Evolutionary conservation across 2,329 filamentous ascomycete species (phyloP), one percentile per base, ranked within the genome.

Genomic region (Talaromyces verruculosus): DNA sequence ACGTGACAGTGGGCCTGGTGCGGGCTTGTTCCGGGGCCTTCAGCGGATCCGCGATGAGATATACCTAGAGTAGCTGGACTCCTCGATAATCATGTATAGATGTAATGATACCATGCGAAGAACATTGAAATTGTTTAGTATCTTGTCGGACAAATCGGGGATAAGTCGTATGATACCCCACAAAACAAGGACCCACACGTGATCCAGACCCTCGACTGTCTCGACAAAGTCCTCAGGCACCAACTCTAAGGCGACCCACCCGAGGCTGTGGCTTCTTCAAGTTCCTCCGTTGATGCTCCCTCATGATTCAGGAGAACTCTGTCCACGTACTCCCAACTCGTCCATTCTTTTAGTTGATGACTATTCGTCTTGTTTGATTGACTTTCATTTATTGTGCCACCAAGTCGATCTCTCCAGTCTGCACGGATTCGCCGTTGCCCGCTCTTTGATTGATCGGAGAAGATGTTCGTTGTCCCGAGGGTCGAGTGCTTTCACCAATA

Each of bases 11-110:
- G 80, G 79, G 53, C 78, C 78, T 39, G 80, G 77, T 3, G 81
- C 81, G 69, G 84, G 84, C 1, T 80, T 86, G 68, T 80, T 86
- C 70, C 79, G 81, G 68, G 84, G 84, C 69, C 69, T 86, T 64
- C 80, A 84, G 67, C 82, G 84, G 61, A 73, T 86, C 69, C 81
- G 83, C 61, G 83, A 84, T 66, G 83, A 85, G 67, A 82, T 85
- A 53, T 84, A 84, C 68, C 74, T 84, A 66, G 83, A 84, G 67
- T 84, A 71, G 72, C 60, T 55, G 60, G 47, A 28, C 49, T 60
- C 8, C 37, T 33, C 30, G 33, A 19, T 28, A 41, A 63, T 73
- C 55, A 66, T 47, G 33, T 57, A 39, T 57, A 57, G n/a, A 39
- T 35, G 39, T 35, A 61, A 45, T 47, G 39, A 61, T 43, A 43